Percentiles rank a stretch among this genome's conserved stretches.
Evolutionary conservation across 2,329 filamentous ascomycete genomes (phyloP).

Genomic region (Biscogniauxia sp.): DNA sequence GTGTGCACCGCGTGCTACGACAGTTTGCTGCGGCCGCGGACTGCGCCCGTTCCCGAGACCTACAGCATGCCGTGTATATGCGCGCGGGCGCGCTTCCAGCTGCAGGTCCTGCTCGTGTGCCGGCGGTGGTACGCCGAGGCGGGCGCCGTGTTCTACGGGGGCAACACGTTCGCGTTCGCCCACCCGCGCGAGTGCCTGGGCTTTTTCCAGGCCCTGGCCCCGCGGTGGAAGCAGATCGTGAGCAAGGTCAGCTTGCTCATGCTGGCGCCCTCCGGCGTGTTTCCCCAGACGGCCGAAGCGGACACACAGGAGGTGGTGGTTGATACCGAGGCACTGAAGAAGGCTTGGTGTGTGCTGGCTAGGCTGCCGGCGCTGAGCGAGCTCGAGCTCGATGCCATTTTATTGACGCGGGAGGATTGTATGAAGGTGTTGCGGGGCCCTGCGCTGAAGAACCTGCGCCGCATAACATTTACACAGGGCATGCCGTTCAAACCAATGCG

Average conservation of each 20-base stretch:
- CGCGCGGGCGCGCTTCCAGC: conserved; percentile 6
- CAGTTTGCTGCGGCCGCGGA: background rate
- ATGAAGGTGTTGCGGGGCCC: conserved; percentile 4
- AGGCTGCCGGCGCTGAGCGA: conserved; percentile 6
- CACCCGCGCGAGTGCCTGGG: conserved; percentile 8
- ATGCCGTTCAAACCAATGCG: background rate
- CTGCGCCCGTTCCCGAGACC: background rate
- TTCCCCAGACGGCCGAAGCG: background rate
- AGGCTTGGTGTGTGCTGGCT: conserved; percentile 3
- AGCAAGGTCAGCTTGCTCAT: conserved; percentile 15
- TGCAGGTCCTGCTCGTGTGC: conserved; percentile 14
- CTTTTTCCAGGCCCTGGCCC: conserved; percentile 6
- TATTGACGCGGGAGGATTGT: conserved; percentile 4
- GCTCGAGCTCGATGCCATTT: conserved; percentile 15
- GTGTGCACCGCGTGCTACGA: conserved; percentile 12
- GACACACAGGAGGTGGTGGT: background rate
- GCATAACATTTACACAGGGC: conserved; percentile 11
- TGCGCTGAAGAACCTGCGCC: conserved; percentile 7
- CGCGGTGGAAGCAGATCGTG: conserved; percentile 8
- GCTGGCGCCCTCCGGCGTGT: background rate
- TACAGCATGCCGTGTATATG: conserved; percentile 16
- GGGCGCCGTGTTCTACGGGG: conserved; percentile 14
- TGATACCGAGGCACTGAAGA: background rate
- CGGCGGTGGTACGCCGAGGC: conserved; percentile 18
- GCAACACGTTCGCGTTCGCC: conserved; percentile 16